Base-by-base conservation (phyloP, 2,329 filamentous ascomycete genomes). In the Sclerotinia glacialis region DNA sequence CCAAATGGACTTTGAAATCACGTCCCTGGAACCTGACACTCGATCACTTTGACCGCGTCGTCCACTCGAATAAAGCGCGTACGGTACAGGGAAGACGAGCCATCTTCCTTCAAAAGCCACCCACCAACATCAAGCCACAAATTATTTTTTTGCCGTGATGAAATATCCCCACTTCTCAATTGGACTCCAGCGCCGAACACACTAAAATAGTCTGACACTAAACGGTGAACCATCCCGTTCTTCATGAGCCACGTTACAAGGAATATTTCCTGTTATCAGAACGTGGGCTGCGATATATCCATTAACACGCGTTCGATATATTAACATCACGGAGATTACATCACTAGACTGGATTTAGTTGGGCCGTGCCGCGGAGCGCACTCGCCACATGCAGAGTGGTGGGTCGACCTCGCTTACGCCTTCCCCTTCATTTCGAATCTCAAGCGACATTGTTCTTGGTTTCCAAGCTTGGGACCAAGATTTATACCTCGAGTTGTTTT, bases 291-390 rank as follows among this genome's bases (percentile, higher is more conserved):
- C 23, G 58, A 26, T 40, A 21, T 31, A 26, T 50, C 64, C 64
- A 65, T 44, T 52, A 21, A 65, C 5, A 61, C 21, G 46, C 21
- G 26, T 44, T 46, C 23, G 26, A 65, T 53, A 65, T 28, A 65
- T 65, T 61, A 44, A 61, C 7, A 46, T 40, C 18, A 28, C 49
- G 50, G 37, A 58, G 26, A 64, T 65, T 65, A 65, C 64, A 65
- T 65, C 64, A 65, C 64, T 61, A 34, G 42, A 11, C 56, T 12
- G 1, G 34, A n/a, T 46, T 34, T 59, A 23, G 91, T 91, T 21
- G 87, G 86, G 0, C 88, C 88, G 69, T 91, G 88, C 88, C 88
- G 69, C 91, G 88, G 28, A 37, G n/a, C 12, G 28, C 58, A 60
- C 44, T 49, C 42, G 42, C 56, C 56, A 47, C 56, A 59, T 46